Evolutionary conservation across 176 grass and related monocot species (phyloP).

Genomic region (Eleusine coracana): DNA sequence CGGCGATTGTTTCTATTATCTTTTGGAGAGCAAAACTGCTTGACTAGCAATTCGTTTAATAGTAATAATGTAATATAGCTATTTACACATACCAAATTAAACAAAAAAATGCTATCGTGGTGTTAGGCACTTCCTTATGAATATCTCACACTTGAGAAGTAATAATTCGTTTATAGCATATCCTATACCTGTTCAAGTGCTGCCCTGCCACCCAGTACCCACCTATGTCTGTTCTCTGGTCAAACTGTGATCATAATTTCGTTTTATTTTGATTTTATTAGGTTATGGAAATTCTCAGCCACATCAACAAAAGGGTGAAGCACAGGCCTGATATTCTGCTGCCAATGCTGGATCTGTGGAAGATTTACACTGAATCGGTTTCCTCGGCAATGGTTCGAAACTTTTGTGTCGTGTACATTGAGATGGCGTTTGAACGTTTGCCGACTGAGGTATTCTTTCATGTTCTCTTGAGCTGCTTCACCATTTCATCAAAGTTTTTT

Average conservation of each 20-base stretch:
- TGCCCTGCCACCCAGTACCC: conserved; percentile 5
- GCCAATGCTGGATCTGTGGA: conserved; percentile 89
- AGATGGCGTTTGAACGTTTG: conserved; percentile 93
- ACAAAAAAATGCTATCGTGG: too few species aligned
- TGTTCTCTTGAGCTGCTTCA: not conserved
- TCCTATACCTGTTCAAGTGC: not conserved
- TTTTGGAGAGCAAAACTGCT: not conserved
- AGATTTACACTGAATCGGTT: conserved; percentile 70
- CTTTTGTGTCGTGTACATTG: conserved; percentile 86
- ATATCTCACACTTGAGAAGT: not conserved
- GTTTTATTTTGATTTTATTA: conserved; percentile 22
- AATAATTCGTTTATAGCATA: not conserved
- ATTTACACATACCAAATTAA: not conserved
- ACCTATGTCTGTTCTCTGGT: not conserved
- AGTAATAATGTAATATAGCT: not conserved
- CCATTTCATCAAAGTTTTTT: conserved; percentile 24
- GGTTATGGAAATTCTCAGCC: conserved; percentile 94
- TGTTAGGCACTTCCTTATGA: not conserved
- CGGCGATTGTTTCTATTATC: not conserved
- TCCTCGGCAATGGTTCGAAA: conserved; percentile 69
- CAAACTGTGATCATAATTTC: not conserved
- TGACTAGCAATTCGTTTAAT: not conserved
- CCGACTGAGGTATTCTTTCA: conserved; percentile 50
- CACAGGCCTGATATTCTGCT: conserved; percentile 69
- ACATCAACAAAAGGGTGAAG: conserved; percentile 95